Percentiles rank a stretch among this genome's conserved stretches.
Conservation (phyloP, 306 rosid species). For the Sophora flavescens region DNA sequence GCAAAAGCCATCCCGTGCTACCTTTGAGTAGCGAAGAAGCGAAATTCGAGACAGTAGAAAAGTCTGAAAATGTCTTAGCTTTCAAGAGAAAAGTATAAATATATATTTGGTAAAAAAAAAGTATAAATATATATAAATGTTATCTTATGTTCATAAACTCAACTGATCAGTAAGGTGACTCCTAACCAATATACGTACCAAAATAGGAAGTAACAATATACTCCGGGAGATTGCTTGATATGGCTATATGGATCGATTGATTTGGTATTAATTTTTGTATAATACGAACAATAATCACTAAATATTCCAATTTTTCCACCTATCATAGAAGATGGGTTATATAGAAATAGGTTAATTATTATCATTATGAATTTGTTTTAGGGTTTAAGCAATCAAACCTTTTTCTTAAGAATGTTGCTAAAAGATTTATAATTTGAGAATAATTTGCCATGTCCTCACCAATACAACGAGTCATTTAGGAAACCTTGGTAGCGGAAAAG, state of each 20-base stretch:
- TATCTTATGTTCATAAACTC: conserved; percentile 46
- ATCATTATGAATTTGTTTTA: conserved; percentile 12
- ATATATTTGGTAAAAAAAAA: no score
- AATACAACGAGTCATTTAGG: neutral
- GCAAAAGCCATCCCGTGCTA: conserved; percentile 51
- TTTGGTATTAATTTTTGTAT: conserved; percentile 32
- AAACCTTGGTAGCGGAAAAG: neutral
- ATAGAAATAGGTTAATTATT: conserved; percentile 41
- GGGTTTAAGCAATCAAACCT: conserved; percentile 45
- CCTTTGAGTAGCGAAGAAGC: conserved; percentile 78
- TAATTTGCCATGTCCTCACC: neutral
- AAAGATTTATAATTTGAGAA: conserved; percentile 20
- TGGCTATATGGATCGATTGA: conserved; percentile 13
- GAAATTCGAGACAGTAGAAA: conserved; percentile 53
- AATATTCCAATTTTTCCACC: neutral
- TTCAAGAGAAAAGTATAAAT: conserved; percentile 68
- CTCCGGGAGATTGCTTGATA: conserved; percentile 44
- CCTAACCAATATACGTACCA: conserved; percentile 6
- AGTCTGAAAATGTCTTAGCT: conserved; percentile 64
- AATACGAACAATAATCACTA: neutral
- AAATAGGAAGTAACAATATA: neutral
- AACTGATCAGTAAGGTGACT: conserved; percentile 21
- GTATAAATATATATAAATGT: conserved; percentile 37
- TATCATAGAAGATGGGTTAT: conserved; percentile 42
- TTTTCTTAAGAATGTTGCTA: conserved; percentile 31